Evolutionary conservation across 352 stramenopile genomes (phyloP).

Genomic region (Albugo candida): DNA sequence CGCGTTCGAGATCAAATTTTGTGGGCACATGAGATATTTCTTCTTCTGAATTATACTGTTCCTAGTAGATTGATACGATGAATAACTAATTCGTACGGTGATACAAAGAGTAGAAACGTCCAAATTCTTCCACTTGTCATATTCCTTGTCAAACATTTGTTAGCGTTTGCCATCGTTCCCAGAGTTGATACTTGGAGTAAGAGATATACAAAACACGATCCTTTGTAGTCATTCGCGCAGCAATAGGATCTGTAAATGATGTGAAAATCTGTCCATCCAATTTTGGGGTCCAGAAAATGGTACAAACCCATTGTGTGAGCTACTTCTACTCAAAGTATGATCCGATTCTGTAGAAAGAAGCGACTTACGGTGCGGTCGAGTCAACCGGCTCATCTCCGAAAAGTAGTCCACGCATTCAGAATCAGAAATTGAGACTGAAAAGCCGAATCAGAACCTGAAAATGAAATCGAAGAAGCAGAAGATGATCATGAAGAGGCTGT

Average conservation of each 20-base stretch:
- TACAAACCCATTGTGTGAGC: too few relatives aligned
- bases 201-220: too few relatives aligned
- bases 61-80: constrained; percentile 21
- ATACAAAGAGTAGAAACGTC: constrained; percentile 15
- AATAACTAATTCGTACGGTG: neutral
- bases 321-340: neutral
- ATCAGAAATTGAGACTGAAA: constrained; percentile 8
- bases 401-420: constrained; percentile 14
- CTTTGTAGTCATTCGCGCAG: constrained; percentile 14
- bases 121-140: constrained; percentile 79
- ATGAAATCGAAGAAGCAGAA: constrained; percentile 7
- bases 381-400: constrained; percentile 24
- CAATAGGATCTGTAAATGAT: constrained; percentile 22
- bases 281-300: constrained; percentile 89
- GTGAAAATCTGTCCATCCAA: constrained; percentile 87
- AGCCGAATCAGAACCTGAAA: constrained; percentile 2
- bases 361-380: constrained; percentile 48
- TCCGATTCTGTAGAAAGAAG: constrained; percentile 35
- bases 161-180: constrained; percentile 14
- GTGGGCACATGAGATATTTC: constrained; percentile 42
- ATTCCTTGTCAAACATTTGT: constrained; percentile 71
- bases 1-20: constrained; percentile 60
- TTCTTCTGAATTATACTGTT: constrained; percentile 31
- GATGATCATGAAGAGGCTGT: constrained; percentile 10
- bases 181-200: constrained; percentile 13